These are phyloP conservation scores for Penicillium sp. DNA, from an alignment of 2,329 filamentous ascomycete species.

Conservation along the genomic window DNA sequence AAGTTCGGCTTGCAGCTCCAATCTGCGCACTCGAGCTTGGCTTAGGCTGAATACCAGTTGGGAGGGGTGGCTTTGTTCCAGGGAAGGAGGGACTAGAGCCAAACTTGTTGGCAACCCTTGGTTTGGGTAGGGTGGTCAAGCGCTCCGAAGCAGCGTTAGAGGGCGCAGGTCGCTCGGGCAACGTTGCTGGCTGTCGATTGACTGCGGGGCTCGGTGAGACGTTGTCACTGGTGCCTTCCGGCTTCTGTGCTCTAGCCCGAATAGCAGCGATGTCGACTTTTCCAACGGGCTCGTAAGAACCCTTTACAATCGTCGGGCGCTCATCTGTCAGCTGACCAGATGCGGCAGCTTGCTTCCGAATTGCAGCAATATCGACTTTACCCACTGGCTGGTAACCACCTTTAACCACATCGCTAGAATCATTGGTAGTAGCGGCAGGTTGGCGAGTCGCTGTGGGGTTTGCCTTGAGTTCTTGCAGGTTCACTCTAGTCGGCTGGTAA, in stretches of 20 bases:
- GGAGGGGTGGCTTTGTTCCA: constrained; percentile 81
- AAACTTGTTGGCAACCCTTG: constrained; percentile 88
- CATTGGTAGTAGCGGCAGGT: constrained; percentile 41
- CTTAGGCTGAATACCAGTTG: constrained; percentile 58
- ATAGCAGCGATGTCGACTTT: constrained; percentile 97
- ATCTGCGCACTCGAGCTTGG: constrained; percentile 51
- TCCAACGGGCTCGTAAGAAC: constrained; percentile 85
- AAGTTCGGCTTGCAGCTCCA: constrained; percentile 77
- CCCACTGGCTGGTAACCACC: constrained; percentile 89
- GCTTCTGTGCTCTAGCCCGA: constrained; percentile 68
- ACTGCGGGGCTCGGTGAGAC: constrained; percentile 36
- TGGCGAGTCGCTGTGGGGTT: constrained; percentile 50
- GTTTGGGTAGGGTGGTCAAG: constrained; percentile 80
- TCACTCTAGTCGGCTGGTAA: constrained; percentile 91
- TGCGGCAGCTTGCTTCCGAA: constrained; percentile 65
- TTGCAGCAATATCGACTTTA: constrained; percentile 92
- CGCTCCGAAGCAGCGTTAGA: constrained; percentile 64
- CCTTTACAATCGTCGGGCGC: constrained; percentile 75
- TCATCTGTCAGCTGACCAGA: constrained; percentile 54
- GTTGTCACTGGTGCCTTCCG: constrained; percentile 31
- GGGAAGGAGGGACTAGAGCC: constrained; percentile 62
- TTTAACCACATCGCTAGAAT: constrained; percentile 58
- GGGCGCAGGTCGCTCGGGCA: constrained; percentile 63
- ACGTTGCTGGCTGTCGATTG: constrained; percentile 53
- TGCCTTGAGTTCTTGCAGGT: constrained; percentile 74